Conservation (phyloP, 2,329 filamentous ascomycete species). For the Keithomyces neogunnii region DNA sequence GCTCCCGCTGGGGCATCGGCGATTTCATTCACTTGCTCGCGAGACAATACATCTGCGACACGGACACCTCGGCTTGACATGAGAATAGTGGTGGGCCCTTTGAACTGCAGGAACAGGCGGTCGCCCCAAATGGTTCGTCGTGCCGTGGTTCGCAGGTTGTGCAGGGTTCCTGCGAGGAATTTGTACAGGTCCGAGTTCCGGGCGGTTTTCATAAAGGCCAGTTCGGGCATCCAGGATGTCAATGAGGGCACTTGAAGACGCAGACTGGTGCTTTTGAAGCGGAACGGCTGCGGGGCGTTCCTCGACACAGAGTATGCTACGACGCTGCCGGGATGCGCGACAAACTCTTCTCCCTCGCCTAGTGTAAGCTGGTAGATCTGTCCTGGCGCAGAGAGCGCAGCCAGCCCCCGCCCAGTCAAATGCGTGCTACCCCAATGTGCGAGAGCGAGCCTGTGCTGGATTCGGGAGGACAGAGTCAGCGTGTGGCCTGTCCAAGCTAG, state of each 20-base stretch:
- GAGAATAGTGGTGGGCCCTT: slow-evolving; percentile 76
- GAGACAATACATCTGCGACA: slow-evolving; percentile 68
- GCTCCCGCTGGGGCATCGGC: slow-evolving; percentile 71
- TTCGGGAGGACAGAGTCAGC: slow-evolving; percentile 62
- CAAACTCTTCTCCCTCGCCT: slow-evolving; percentile 76
- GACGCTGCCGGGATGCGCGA: slow-evolving; percentile 84
- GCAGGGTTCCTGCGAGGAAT: slow-evolving; percentile 53
- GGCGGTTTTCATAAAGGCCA: slow-evolving; percentile 66
- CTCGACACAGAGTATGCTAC: slow-evolving; percentile 79
- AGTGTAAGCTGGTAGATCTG: slow-evolving; percentile 83
- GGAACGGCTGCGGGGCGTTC: slow-evolving; percentile 71
- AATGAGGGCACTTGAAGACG: slow-evolving; percentile 69
- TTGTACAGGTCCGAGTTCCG: slow-evolving; percentile 67
- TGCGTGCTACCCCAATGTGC: slow-evolving; percentile 89
- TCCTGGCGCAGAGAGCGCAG: slow-evolving; percentile 76
- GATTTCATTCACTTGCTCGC: slow-evolving; percentile 80
- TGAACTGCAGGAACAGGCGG: slow-evolving; percentile 81
- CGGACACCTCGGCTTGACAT: slow-evolving; percentile 80
- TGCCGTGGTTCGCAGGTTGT: slow-evolving; percentile 65
- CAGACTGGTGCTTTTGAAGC: slow-evolving; percentile 70
- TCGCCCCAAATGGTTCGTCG: slow-evolving; percentile 89
- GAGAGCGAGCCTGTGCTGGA: slow-evolving; percentile 67
- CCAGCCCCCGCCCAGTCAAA: slow-evolving; percentile 78
- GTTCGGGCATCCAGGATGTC: slow-evolving; percentile 57
- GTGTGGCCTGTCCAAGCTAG: slow-evolving; percentile 97